phyloP scores from a whole-genome alignment of 345 rosid genomes.

The Acer campestre region DNA sequence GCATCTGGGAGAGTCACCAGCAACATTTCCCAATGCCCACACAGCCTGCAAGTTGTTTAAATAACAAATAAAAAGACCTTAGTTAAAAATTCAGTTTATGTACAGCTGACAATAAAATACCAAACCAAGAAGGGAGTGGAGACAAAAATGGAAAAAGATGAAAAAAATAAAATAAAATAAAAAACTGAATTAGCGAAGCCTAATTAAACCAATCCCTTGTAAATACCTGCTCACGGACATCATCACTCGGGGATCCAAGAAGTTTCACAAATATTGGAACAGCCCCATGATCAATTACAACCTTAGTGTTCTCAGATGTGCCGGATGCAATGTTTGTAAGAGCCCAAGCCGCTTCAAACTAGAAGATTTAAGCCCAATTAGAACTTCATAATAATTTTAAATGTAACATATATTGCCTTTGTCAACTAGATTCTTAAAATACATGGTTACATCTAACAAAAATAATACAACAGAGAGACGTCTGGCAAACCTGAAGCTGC shows the following conservation, averaged over 20 bases:
- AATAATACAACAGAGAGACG: background rate
- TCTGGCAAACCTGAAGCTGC: slow-evolving; percentile 67
- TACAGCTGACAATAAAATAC: background rate
- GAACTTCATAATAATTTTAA: background rate
- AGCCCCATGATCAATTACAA: slow-evolving; percentile 86
- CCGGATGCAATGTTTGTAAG: slow-evolving; percentile 91
- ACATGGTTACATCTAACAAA: background rate
- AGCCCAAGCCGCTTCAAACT: slow-evolving; percentile 96
- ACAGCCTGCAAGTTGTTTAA: slow-evolving; percentile 52
- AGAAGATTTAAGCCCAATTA: slow-evolving; percentile 17
- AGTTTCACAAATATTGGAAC: slow-evolving; percentile 78
- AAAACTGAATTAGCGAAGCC: background rate
- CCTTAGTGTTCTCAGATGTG: slow-evolving; percentile 87
- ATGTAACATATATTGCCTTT: background rate
- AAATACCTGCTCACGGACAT: slow-evolving; percentile 82
- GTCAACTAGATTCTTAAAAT: slow-evolving; percentile 2
- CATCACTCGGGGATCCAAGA: slow-evolving; percentile 70
- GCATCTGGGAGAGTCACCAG: slow-evolving; percentile 85
- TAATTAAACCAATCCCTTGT: background rate
- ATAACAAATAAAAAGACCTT: background rate
- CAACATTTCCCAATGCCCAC: slow-evolving; percentile 91
- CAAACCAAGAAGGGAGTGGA: background rate
- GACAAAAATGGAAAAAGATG: background rate
- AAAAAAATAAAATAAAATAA: background rate
- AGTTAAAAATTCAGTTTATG: background rate